Evolutionary conservation across 1,139 yeast species (phyloP).

Genomic region (Torulaspora globosa): DNA sequence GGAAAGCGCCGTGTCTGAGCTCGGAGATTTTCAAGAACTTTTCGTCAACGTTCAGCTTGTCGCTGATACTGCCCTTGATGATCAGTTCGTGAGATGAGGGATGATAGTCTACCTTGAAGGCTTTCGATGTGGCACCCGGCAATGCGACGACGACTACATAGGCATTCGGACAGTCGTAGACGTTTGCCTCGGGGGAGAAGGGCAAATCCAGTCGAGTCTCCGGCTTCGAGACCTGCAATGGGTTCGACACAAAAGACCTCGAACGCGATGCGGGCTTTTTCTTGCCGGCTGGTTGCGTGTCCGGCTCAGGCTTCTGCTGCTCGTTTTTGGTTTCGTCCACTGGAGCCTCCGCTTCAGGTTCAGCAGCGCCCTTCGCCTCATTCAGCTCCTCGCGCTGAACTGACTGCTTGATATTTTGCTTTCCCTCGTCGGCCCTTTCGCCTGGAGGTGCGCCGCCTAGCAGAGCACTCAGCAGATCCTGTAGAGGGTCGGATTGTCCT

Average conservation of each 20-base stretch:
- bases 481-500: conserved; percentile 9
- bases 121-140: conserved; percentile 51
- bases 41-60: conserved; percentile 37
- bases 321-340: conserved; percentile 1
- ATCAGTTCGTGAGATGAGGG: conserved; percentile 49
- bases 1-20: conserved; percentile 49
- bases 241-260: conserved; percentile 39
- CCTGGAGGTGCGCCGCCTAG: conserved; percentile 5
- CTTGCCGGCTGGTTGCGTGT: conserved; percentile 23
- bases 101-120: conserved; percentile 53
- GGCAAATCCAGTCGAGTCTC: conserved; percentile 43
- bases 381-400: background rate
- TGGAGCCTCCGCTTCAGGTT: conserved; percentile 2
- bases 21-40: conserved; percentile 42
- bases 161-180: conserved; percentile 45
- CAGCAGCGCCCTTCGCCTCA: background rate
- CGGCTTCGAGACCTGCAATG: conserved; percentile 46
- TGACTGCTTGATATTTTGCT: background rate
- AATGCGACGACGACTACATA: conserved; percentile 47
- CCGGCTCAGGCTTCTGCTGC: conserved; percentile 6
- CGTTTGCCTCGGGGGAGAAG: conserved; percentile 53
- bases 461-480: conserved; percentile 11
- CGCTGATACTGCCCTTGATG: conserved; percentile 45
- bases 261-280: conserved; percentile 30
- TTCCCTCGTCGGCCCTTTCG: background rate